Evolutionary conservation across 169 alveolate species (phyloP).

Genomic region (Cyclospora cayetanensis): DNA sequence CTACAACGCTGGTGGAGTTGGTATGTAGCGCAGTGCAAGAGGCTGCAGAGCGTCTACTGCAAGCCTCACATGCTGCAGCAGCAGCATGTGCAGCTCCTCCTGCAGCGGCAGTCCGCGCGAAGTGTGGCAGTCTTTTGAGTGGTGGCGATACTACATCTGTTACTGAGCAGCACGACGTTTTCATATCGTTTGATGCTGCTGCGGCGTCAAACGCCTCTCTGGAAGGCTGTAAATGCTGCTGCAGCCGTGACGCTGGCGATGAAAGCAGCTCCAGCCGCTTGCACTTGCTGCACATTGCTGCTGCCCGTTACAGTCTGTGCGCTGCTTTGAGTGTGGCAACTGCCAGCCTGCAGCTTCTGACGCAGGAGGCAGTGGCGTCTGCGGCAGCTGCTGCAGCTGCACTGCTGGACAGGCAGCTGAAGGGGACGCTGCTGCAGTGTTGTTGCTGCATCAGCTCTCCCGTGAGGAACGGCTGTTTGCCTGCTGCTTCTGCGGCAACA

Average conservation of each 20-base stretch:
- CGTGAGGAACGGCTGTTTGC: neutral
- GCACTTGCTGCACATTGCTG: slow-evolving; percentile 27
- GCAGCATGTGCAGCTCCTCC: too few relatives aligned
- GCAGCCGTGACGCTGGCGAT: neutral
- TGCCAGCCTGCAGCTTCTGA: neutral
- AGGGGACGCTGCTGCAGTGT: neutral
- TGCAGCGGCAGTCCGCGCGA: too few relatives aligned
- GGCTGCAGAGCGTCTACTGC: too few relatives aligned
- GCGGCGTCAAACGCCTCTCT: too few relatives aligned
- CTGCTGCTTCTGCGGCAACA: slow-evolving; percentile 40
- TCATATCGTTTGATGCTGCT: too few relatives aligned
- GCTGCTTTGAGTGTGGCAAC: slow-evolving; percentile 4
- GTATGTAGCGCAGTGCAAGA: too few relatives aligned
- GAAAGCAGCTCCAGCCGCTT: slow-evolving; percentile 16
- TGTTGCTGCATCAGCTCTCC: neutral
- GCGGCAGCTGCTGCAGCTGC: slow-evolving; percentile 28
- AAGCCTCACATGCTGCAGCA: too few relatives aligned
- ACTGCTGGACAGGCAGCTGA: neutral
- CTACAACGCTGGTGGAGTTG: too few relatives aligned
- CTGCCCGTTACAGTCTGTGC: neutral
- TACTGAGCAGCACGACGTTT: too few relatives aligned
- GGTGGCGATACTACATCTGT: too few relatives aligned
- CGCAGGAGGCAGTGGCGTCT: neutral
- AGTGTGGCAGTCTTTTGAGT: too few relatives aligned
- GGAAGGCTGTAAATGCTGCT: too few relatives aligned